Evolutionary conservation across 2,329 filamentous ascomycete genomes (phyloP), one percentile per base, ranked within the genome.

Genomic region (Fusarium concolor): DNA sequence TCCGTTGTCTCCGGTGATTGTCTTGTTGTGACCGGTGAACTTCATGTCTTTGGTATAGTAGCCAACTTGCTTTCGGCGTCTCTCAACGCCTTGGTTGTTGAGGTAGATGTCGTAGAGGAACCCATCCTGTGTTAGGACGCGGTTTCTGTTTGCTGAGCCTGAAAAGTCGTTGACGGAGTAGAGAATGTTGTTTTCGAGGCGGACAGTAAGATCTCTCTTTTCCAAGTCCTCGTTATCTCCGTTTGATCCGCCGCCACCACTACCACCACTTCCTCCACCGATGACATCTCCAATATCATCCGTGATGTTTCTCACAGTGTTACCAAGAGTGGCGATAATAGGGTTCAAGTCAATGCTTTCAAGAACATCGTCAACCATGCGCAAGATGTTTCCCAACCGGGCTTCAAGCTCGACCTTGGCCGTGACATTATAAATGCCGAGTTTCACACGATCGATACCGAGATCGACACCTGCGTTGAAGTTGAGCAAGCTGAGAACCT

Each of bases 151-250:
- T 39, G 42, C 56, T 8, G 62, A 65, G 5, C 62, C 62, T 12
- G 62, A 65, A 17, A 65, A 65, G 17, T 65, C 54, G 54, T 65
- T 65, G 38, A 65, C 63, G 2, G 62, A 65, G 46, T 65, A 65
- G 10, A 65, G 62, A 2, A 65, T 65, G 29, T 65, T 65, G 28
- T 65, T 60, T 5, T 65, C 62, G 1, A 65, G 37, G 15, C 62
- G 62, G 7, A 58, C 20, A 12, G 46, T 65, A 11, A 65, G 62
- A 50, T 65, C 62, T 33, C 62, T 22, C 33, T 65, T 65, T 10
- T 38, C 60, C 1, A 65, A 29, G 4, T 43, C 20, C 1, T 55
- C 47, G 3, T 37, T 11, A 17, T 51, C 46, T 26, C 43, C 24
- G 2, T 28, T n/a, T 7, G 60, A 47, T n/a, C 15, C 31, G 28